Evolutionary conservation across 2,329 filamentous ascomycete species (phyloP).

Genomic region (Nakataea oryzae): DNA sequence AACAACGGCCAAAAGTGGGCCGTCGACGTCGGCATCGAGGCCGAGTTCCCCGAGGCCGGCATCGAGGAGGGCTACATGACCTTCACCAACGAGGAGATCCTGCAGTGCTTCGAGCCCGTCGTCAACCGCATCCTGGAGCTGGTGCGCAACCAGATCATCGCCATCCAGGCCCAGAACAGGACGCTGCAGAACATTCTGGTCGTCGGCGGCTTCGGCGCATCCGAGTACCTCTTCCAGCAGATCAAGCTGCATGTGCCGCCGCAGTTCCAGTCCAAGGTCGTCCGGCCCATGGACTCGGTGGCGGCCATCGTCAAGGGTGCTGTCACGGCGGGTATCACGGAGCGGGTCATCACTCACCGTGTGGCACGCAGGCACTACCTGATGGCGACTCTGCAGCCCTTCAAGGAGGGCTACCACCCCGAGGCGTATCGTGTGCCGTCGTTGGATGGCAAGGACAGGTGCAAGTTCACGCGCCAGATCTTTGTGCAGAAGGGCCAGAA

Average conservation of each 20-base stretch:
- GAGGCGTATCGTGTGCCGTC: slow-evolving; percentile 96
- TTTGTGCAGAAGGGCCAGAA: slow-evolving; percentile 98
- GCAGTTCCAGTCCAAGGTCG: slow-evolving; percentile 96
- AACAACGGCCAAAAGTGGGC: slow-evolving; percentile 99
- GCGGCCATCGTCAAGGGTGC: slow-evolving; percentile 98
- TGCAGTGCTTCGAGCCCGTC: slow-evolving; percentile 97
- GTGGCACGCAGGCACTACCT: slow-evolving; percentile 96
- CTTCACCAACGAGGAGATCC: slow-evolving; percentile 97
- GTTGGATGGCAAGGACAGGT: slow-evolving; percentile 91
- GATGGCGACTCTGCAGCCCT: slow-evolving; percentile 96
- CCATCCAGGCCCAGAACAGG: slow-evolving; percentile 94
- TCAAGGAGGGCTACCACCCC: slow-evolving; percentile 97
- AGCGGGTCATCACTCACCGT: slow-evolving; percentile 92
- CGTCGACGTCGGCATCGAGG: slow-evolving; percentile 96
- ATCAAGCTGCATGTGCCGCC: slow-evolving; percentile 98
- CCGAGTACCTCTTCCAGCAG: slow-evolving; percentile 98
- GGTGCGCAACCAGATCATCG: slow-evolving; percentile 96
- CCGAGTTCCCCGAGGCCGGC: slow-evolving; percentile 92
- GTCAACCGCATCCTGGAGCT: slow-evolving; percentile 94
- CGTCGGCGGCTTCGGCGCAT: slow-evolving; percentile 95
- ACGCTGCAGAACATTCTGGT: slow-evolving; percentile 92
- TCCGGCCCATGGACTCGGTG: slow-evolving; percentile 97
- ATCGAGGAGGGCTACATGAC: slow-evolving; percentile 99
- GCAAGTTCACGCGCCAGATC: slow-evolving; percentile 97
- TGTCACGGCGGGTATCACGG: slow-evolving; percentile 94